Evolutionary conservation across 805 yeast genomes (phyloP), one percentile per base, ranked within the genome.

Genomic region (Blastobotrys peoriensis): DNA sequence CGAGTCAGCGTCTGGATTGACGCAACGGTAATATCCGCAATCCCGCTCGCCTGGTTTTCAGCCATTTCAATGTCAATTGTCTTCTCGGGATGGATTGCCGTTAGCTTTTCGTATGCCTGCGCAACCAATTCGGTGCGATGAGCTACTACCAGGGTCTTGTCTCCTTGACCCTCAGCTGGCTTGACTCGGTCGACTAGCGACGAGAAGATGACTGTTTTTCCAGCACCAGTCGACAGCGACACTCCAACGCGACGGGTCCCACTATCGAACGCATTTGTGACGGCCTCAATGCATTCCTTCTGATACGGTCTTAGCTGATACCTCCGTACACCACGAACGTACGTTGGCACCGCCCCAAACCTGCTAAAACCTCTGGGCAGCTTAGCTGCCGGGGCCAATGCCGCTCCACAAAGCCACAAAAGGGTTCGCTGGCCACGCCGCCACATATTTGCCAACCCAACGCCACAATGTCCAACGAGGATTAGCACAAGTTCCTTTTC

Each of bases 151-250:
- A 89, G 62, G 0, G 69, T 56, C 45, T 68, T 65, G 25, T 56
- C 44, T 2, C 71, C 69, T 2, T 51, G 50, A 0, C 61, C 60
- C 0, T 52, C 43, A 3, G 48, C 36, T 0, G 74, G 70, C 35
- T 56, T 48, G 4, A 77, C 60, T 34, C 44, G 47, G 2, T 46
- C 40, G 18, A 65, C 41, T 18, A 66, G 45, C 21, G 56, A 51
- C 3, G 59, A 38, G 25, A 49, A 49, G 33, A 50, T 48, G 36
- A 45, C 86, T 0, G 97, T 89, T 56, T 89, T 89, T 3, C 98
- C 98, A 9, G 95, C 93, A 0, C 98, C 98, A 0, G 98, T 91
- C 10, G 96, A 95, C 33, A 89, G 62, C 22, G 87, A 83, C 1
- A 87, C 88, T 0, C 91, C 96, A 0, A 87, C 75, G 39, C 93